phyloP scores from a whole-genome alignment of 495 filamentous ascomycete species.

The Talaromyces stipitatus region DNA sequence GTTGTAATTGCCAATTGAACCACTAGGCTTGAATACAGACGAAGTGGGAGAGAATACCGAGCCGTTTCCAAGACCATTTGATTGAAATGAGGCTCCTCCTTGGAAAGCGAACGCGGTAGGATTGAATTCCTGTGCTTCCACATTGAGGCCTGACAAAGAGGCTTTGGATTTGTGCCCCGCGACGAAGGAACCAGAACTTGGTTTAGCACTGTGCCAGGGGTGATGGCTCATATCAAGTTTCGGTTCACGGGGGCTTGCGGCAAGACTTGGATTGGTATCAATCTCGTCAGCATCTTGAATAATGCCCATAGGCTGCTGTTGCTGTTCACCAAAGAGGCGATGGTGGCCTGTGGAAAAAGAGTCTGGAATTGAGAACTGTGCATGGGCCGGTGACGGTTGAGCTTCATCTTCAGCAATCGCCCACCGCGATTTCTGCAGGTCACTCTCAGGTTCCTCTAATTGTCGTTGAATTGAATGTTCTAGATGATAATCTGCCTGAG shows the following conservation, averaged over 20 bases:
- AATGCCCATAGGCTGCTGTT: conserved; percentile 22
- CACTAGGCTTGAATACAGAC: conserved; percentile 21
- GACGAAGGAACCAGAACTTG: conserved; percentile 29
- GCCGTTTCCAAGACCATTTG: conserved; percentile 22
- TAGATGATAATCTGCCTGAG: conserved; percentile 64
- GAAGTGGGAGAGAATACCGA: conserved; percentile 10
- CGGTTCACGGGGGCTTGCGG: conserved; percentile 51
- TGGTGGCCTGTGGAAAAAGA: conserved; percentile 30
- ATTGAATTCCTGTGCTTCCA: conserved; percentile 82
- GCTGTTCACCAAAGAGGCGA: conserved; percentile 13
- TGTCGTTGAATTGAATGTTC: conserved; percentile 66
- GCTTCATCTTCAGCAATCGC: conserved; percentile 20
- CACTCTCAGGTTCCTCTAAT: conserved; percentile 42
- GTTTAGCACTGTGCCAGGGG: conserved; percentile 33
- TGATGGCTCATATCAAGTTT: conserved; percentile 23
- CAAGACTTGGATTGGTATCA: conserved; percentile 68
- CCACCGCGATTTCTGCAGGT: conserved; percentile 34
- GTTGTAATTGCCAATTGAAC: conserved; percentile 43
- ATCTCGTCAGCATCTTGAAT: conserved; percentile 57
- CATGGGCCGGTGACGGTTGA: conserved; percentile 1
- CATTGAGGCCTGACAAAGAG: conserved; percentile 74
- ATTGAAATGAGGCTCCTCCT: conserved; percentile 46
- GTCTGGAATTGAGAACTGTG: conserved; percentile 21
- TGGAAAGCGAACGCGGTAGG: conserved; percentile 53
- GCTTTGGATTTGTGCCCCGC: conserved; percentile 51